Base-by-base conservation (phyloP, 768 basidiomycete genomes). In the Aureoboletus auriporus region DNA sequence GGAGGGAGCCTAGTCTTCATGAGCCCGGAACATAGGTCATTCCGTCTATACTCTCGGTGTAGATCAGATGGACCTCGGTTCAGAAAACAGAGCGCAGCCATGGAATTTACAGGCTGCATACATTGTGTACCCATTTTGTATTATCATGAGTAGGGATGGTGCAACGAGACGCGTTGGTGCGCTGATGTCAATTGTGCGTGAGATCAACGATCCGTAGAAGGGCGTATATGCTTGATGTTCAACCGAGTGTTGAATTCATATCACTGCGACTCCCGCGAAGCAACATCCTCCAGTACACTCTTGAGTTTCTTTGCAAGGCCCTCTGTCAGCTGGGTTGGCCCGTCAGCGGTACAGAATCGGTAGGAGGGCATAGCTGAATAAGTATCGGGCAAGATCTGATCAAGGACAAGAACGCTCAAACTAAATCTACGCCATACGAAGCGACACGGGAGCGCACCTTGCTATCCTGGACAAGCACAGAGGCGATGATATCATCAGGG, bases 321-420 rank as follows among this genome's bases (percentile, higher is more conserved):
- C 6, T 80, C 78, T 0, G 88, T 87, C 42, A 92, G 74, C 49
- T 80, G 78, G 1, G 75, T 73, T 0, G 86, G 67, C 3, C 89
- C 90, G 50, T 90, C 86, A 10, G 77, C 65, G 1, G 90, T 92
- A 65, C 85, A 89, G 14, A 91, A 51, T 16, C 90, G 80, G 63
- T 92, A 92, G 7, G 89, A 75, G 0, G 89, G 88, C 89, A 92
- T 91, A 6, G 84, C 75, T 58, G 86, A 80, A 56, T 91, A 92
- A 2, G 89, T 92, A 26, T 86, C 80, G 0, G 81, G 60, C 9
- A 76, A 59, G 29, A 89, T 83, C 86, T 87, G 56, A 4, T 28
- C 30, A 34, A 39, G 13, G 4, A 31, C 8, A 36, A 14, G 34
- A 33, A 47, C 13, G 16, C 35, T 33, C 27, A 30, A 23, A 35